A percentile compares a stretch with the other conserved stretches of the same genome.
phyloP scores from a whole-genome alignment of 805 yeast species.

The Zygosaccharomyces pseudorouxii region DNA sequence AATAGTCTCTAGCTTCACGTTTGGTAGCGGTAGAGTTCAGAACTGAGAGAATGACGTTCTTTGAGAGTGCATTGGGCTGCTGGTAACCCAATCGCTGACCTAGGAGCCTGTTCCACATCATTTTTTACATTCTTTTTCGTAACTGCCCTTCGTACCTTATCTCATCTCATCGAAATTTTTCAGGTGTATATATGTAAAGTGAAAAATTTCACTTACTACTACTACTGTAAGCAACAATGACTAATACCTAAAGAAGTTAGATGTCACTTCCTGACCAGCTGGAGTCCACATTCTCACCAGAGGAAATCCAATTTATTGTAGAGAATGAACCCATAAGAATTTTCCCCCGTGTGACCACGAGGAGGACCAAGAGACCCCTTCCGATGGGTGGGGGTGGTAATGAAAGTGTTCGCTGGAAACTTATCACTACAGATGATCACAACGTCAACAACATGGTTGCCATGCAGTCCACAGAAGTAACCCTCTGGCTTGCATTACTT shows the following conservation, averaged over 20 bases:
- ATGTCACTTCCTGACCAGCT: slow-evolving; percentile 63
- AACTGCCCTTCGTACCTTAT: not conserved
- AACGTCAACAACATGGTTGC: slow-evolving; percentile 42
- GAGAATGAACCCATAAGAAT: slow-evolving; percentile 72
- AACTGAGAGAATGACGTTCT: slow-evolving; percentile 76
- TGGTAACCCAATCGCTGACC: slow-evolving; percentile 11
- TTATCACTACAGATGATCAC: slow-evolving; percentile 37
- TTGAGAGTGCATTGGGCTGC: slow-evolving; percentile 33
- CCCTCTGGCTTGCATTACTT: slow-evolving; percentile 83
- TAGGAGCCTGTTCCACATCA: slow-evolving; percentile 23
- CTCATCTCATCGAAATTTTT: slow-evolving; percentile 2
- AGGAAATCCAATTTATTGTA: slow-evolving; percentile 78
- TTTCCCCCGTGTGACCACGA: slow-evolving; percentile 57
- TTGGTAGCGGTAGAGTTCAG: slow-evolving; percentile 88
- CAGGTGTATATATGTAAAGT: not conserved
- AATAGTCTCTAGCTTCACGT: slow-evolving; percentile 80
- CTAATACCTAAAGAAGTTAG: not conserved
- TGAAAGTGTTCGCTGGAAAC: slow-evolving; percentile 9
- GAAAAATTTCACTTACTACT: not conserved
- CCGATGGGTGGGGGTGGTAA: not conserved
- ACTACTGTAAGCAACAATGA: not conserved
- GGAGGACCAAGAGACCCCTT: slow-evolving; percentile 15
- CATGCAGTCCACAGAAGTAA: slow-evolving; percentile 63
- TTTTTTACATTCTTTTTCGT: not conserved
- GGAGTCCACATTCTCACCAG: slow-evolving; percentile 58